Base-by-base conservation (phyloP, 495 filamentous ascomycete species). In the Talaromyces wortmannii region DNA sequence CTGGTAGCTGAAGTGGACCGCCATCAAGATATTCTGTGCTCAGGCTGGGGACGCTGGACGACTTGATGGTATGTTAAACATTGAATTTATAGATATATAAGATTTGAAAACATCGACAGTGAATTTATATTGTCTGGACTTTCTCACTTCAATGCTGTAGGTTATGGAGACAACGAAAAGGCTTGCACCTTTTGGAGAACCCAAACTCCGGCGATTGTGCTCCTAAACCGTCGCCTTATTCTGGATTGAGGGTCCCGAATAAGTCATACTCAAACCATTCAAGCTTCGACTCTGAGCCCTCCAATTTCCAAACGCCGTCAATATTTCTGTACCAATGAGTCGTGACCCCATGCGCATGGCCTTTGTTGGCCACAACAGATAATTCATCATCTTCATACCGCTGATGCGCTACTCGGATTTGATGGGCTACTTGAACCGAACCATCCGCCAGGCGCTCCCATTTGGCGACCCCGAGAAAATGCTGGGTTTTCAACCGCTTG, bases 261-360 rank as follows among this genome's bases (percentile, higher is more conserved):
- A 40, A 85, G 59, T 87, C 81, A 59, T 83, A 82, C 72, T 89
- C 85, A 56, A 61, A 66, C 83, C 83, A 88, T 48, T 83, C 71
- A 60, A 88, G 84, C 44, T 79, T 72, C 5, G 85, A 85, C 58
- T 70, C 66, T 51, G 88, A 70, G 2, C 85, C 85, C 6, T 83
- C 84, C 63, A 88, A 85, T 70, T 88, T 89, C 85, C 85, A 89
- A 57, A 80, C 80, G n/a, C 83, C 83, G 55, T 86, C 71, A 45
- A 85, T 67, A 76, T 84, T 87, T 59, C 68, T 73, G 70, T 87
- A 88, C 70, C 78, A 84, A 65, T 86, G 82, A 59, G 73, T 76
- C 66, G 85, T 85, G 61, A 78, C 79, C 55, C 76, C 78, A 66
- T 88, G 84, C 16, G 81, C 82, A 61, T 88, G 84, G 4, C 62